phyloP scores from a whole-genome alignment of 176 grass and related monocot genomes.

The Avena insularis region DNA sequence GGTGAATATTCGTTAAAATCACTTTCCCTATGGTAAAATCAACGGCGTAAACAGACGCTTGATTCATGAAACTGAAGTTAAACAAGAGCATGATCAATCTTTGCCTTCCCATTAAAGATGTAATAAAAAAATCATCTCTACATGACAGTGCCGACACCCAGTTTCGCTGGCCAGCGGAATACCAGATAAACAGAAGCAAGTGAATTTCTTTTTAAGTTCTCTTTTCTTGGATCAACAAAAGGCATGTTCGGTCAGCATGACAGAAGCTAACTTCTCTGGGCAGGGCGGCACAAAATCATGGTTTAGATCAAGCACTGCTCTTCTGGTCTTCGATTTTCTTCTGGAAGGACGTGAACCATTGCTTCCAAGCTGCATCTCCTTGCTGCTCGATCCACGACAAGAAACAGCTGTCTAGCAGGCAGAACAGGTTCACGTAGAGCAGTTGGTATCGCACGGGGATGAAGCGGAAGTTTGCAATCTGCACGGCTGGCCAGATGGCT shows the following conservation, averaged over 20 bases:
- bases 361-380: slow-evolving; percentile 89
- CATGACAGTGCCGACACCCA: neutral
- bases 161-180: neutral
- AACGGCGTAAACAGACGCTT: neutral
- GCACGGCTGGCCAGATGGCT: slow-evolving; percentile 78
- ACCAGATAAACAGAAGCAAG: neutral
- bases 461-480: slow-evolving; percentile 86
- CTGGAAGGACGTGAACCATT: slow-evolving; percentile 66
- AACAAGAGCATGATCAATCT: neutral
- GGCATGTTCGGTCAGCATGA: slow-evolving; percentile 23
- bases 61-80: neutral
- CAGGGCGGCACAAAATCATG: neutral
- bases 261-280: slow-evolving; percentile 5
- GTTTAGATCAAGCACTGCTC: slow-evolving; percentile 45
- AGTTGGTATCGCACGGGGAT: slow-evolving; percentile 83
- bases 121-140: neutral
- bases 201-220: neutral
- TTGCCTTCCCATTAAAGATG: slow-evolving; percentile 5
- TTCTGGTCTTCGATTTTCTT: slow-evolving; percentile 65
- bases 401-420: slow-evolving; percentile 85
- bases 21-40: neutral
- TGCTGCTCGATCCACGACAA: slow-evolving; percentile 97
- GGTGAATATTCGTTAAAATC: neutral
- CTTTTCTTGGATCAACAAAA: slow-evolving; percentile 16
- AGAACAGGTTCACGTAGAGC: slow-evolving; percentile 93